Evolutionary conservation across 139 green algal species (phyloP), one percentile per base, ranked within the genome.

Genomic region (Tetraselmis striata): DNA sequence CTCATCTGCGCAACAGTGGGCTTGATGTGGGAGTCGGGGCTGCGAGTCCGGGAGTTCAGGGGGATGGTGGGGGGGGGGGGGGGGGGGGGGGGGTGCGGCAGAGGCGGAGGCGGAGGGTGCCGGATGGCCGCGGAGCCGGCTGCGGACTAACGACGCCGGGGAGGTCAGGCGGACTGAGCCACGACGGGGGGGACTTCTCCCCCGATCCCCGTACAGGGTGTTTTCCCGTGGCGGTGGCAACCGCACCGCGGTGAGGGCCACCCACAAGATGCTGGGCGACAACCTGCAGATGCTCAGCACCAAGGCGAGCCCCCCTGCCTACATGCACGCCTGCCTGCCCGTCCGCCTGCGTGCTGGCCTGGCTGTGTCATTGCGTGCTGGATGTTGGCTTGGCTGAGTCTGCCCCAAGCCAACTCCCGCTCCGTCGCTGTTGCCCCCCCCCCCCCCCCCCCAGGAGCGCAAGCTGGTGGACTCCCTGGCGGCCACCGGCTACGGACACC

Each of bases 251-350:
- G 45, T 67, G 45, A 5, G 45, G 18, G 45, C 45, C 11, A 18
- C 45, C 11, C 45, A 67, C 45, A 18, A 5, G 45, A 67, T 58
- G 45, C 11, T 58, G 45, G 28, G 28, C 1, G 59, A 24, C 28
- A 85, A 85, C 59, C 29, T 74, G 2, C 79, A 77, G 30, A 23
- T 85, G 2, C 67, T 85, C 1, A 82, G 27, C 28, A 78, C n/a
- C 2, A n/a, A 76, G 25, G 82, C 80, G 30, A 45, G 30, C 5
- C 59, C 28, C 2, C 67, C 59, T n/a, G 82, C 74, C 2, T 59
- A 5, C 24, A 27, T 23, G 23, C 26, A 2, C 28, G 75, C 75
- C 28, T 77, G 23, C 24, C 76, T 28, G 76, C 32, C 23, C 29
- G 76, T 59, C 28, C 29, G 29, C 76, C 29, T 1, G 28, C 29